Conservation (phyloP, 1,139 yeast species). For the Lodderomyces margitis region DNA sequence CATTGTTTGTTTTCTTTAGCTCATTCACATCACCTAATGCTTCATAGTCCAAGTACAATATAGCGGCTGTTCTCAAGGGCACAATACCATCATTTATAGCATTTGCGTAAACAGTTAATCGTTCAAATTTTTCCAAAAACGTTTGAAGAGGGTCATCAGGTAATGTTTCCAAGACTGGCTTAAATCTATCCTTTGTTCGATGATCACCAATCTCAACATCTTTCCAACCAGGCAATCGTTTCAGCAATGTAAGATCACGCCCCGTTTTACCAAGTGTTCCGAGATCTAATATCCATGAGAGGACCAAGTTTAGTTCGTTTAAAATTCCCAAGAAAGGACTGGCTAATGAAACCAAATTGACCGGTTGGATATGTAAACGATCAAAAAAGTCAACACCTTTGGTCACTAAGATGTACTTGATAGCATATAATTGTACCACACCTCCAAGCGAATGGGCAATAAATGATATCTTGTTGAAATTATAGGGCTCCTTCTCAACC, state of each 20-base stretch:
- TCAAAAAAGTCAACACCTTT: conserved; percentile 55
- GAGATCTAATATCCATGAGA: conserved; percentile 76
- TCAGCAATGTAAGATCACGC: conserved; percentile 72
- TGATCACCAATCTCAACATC: conserved; percentile 14
- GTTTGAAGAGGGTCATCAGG: conserved; percentile 78
- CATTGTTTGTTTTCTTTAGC: conserved; percentile 19
- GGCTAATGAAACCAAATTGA: conserved; percentile 78
- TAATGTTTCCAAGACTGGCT: conserved; percentile 67
- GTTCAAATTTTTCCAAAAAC: conserved; percentile 59
- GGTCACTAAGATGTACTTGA: conserved; percentile 67
- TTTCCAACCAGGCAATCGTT: conserved; percentile 21
- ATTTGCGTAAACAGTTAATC: conserved; percentile 76
- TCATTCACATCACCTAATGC: conserved; percentile 39
- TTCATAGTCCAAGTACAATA: conserved; percentile 47
- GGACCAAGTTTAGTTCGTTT: conserved; percentile 81
- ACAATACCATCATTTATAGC: conserved; percentile 92
- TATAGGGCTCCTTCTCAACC: conserved; percentile 34
- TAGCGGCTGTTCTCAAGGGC: conserved; percentile 65
- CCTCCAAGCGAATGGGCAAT: conserved; percentile 95
- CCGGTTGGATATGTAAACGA: conserved; percentile 50
- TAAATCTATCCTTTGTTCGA: conserved; percentile 22
- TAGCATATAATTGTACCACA: conserved; percentile 81
- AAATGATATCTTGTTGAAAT: conserved; percentile 68
- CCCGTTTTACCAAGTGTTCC: conserved; percentile 95
- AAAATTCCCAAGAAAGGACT: conserved; percentile 83